A percentile compares a stretch with the other conserved stretches of the same genome.
Conservation (phyloP, 345 rosid species). For the Corymbia maculata region DNA sequence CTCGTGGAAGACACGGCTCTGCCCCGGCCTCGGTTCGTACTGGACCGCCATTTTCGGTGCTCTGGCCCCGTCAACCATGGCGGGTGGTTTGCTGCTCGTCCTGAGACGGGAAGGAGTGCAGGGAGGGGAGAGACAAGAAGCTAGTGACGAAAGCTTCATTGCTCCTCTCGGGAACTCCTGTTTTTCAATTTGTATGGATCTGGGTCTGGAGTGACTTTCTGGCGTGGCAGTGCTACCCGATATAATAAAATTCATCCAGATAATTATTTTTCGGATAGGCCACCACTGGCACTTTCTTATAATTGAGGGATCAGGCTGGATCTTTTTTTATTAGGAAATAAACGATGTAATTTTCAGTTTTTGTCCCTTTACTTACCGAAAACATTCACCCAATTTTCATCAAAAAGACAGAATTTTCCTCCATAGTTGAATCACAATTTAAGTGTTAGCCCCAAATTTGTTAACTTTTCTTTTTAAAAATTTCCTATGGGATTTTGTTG, state of each 20-base stretch:
- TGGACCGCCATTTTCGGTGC: slow-evolving; percentile 17
- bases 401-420: not conserved
- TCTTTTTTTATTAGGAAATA: not conserved
- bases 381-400: not conserved
- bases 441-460: not conserved
- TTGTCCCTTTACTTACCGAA: not conserved
- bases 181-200: not conserved
- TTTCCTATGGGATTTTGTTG: not conserved
- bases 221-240: not conserved
- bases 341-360: not conserved
- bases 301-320: not conserved
- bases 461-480: not conserved
- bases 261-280: too few species aligned
- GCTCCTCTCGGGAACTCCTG: not conserved
- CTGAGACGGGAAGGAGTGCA: not conserved
- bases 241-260: too few species aligned
- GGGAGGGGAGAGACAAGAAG: not conserved
- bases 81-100: not conserved
- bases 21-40: slow-evolving; percentile 54
- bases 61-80: slow-evolving; percentile 18
- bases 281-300: too few species aligned
- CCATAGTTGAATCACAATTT: not conserved
- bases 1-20: slow-evolving; percentile 55
- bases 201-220: not conserved
- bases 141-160: not conserved